phyloP scores from a whole-genome alignment of 2,329 filamentous ascomycete genomes.

The Aurifilum marmelostoma region DNA sequence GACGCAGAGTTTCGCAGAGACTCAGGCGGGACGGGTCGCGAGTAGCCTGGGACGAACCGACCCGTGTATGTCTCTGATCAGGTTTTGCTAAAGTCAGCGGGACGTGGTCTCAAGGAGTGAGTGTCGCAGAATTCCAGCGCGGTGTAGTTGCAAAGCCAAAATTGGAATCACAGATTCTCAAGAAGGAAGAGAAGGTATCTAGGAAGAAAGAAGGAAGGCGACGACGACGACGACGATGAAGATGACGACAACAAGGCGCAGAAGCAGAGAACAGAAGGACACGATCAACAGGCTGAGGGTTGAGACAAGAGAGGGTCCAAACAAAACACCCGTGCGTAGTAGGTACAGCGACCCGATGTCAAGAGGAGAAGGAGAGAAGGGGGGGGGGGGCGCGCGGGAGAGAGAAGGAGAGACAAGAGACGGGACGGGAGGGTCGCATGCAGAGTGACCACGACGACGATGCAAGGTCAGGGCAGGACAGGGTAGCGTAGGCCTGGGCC shows the following conservation, averaged over 20 bases:
- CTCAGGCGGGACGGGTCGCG: slow-evolving; percentile 3
- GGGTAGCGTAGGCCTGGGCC: slow-evolving; percentile 34
- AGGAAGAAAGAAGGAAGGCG: slow-evolving; percentile 12
- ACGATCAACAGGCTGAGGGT: slow-evolving; percentile 20
- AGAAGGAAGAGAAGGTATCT: neutral
- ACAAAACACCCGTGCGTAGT: slow-evolving; percentile 1
- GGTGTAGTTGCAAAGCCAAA: neutral
- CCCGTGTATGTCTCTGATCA: neutral
- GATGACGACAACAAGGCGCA: neutral
- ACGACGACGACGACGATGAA: slow-evolving; percentile 25
- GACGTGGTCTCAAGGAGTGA: neutral
- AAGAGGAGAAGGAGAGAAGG: slow-evolving; percentile 1
- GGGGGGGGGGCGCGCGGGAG: slow-evolving; percentile 9
- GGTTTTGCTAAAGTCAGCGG: slow-evolving; percentile 2
- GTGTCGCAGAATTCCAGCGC: neutral
- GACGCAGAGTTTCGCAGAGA: neutral
- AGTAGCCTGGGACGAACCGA: neutral
- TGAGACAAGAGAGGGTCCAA: slow-evolving; percentile 20
- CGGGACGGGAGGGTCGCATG: slow-evolving; percentile 30
- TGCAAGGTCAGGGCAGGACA: slow-evolving; percentile 17
- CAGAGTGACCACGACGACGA: slow-evolving; percentile 15
- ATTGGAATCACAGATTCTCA: slow-evolving; percentile 6
- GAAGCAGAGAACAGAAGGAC: slow-evolving; percentile 5
- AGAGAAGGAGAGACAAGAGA: slow-evolving; percentile 23
- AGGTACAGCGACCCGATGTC: neutral